Evolutionary conservation across 331 rosid genomes (phyloP), one percentile per base, ranked within the genome.

Genomic region (Cydonia oblonga): DNA sequence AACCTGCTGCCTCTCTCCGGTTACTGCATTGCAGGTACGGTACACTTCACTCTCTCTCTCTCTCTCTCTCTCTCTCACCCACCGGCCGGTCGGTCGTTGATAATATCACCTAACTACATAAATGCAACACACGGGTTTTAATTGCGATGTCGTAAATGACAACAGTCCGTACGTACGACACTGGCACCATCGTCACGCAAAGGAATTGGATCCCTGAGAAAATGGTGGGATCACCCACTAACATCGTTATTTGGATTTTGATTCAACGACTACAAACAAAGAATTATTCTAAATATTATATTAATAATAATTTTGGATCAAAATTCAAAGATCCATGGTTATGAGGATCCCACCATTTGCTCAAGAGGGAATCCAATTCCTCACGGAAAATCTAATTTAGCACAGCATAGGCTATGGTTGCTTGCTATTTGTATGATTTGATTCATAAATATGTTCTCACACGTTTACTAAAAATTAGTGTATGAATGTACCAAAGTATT

Each of bases 1-100:
- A 95, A 95, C 65, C 77, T 95, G 13, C 60, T 95, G 54, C 88
- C 99, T 33, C 89, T 90, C 81, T 91, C 96, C n/a, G 99, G 99
- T 80, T 95, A 88, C 75, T 95, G 99, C 81, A 90, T 95, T 64
- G 97, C 96, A 86, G 99, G 99, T 95, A 82, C 63, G 1, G 76
- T 69, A 40, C 75, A 2, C 25, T 56, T 19, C 52, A 29, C 11
- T 15, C 11, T 26, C 22, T 62, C 24, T 63, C 42, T 75, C 63
- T 67, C 57, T 72, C 64, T 70, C 58, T 70, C 40, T 30, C 33
- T 32, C 35, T 6, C 35, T 32, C 35, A 1, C 35, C 7, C 53
- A 16, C 53, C 53, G 46, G 42, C 64, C 44, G 53, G 35, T 53
- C 3, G 15, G 53, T 16, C 53, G 53, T 49, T 49, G 54, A 0